Evolutionary conservation across 164 flowering plant genomes (phyloP).

Genomic region (Cinnamomum chago): DNA sequence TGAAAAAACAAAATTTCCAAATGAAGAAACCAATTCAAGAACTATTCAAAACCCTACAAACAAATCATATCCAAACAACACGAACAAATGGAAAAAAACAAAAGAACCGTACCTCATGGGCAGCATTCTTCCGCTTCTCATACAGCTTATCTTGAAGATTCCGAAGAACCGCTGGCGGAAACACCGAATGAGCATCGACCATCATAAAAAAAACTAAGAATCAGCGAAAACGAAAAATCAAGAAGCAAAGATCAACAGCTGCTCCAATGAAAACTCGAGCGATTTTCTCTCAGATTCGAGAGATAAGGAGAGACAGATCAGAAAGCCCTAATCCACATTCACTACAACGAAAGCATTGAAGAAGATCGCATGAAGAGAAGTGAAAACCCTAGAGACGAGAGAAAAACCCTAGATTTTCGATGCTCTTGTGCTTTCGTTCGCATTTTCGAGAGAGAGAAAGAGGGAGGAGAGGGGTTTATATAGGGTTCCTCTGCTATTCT

Average conservation of each 20-base stretch:
- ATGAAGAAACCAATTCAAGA: not conserved
- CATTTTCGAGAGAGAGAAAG: too few relatives aligned
- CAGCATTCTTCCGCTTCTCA: slow-evolving; percentile 97
- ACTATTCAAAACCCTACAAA: slow-evolving; percentile 3
- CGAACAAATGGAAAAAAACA: not conserved
- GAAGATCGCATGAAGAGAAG: not conserved
- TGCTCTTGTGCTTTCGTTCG: not conserved
- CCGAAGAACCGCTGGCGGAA: slow-evolving; percentile 72
- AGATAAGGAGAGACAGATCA: not conserved
- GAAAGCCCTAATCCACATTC: not conserved
- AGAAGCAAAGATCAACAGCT: not conserved
- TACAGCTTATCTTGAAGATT: slow-evolving; percentile 89
- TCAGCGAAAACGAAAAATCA: not conserved
- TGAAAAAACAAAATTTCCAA: not conserved
- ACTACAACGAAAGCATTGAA: not conserved
- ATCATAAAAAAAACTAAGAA: slow-evolving; percentile 15
- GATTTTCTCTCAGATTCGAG: slow-evolving; percentile 6
- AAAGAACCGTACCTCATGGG: slow-evolving; percentile 63
- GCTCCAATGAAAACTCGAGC: slow-evolving; percentile 25
- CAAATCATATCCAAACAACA: not conserved
- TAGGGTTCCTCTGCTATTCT: too few relatives aligned
- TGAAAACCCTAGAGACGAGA: not conserved
- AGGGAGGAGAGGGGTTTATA: too few relatives aligned
- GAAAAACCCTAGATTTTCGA: not conserved
- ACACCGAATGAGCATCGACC: slow-evolving; percentile 60